Conservation (phyloP, 2,329 filamentous ascomycete species). For the Chaetomium olivaceum region DNA sequence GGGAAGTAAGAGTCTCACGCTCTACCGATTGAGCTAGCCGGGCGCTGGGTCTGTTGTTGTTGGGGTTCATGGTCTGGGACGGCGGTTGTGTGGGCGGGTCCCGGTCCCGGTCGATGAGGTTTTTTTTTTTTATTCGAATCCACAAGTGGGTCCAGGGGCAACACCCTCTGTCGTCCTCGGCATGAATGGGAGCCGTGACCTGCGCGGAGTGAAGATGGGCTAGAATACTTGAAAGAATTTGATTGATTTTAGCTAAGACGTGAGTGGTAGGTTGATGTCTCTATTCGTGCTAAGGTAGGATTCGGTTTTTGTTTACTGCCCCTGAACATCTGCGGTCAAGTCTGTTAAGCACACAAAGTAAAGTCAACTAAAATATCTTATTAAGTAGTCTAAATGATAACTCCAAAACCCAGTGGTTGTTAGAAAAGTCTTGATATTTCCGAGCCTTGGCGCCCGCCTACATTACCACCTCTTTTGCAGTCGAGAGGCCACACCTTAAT, state of each 20-base stretch:
- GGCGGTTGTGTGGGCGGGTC: not conserved
- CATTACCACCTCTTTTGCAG: too few relatives aligned
- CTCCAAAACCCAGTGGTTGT: too few relatives aligned
- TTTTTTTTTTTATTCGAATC: not conserved
- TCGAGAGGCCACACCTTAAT: too few relatives aligned
- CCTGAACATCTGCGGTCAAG: too few relatives aligned
- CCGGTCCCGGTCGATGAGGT: not conserved
- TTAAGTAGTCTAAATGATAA: too few relatives aligned
- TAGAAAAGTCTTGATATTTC: too few relatives aligned
- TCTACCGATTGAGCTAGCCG: slow-evolving; percentile 71
- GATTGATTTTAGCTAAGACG: too few relatives aligned
- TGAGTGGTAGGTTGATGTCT: not conserved
- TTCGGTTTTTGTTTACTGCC: not conserved
- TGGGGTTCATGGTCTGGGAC: not conserved
- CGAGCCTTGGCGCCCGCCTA: too few relatives aligned
- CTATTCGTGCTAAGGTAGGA: not conserved
- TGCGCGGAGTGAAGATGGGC: not conserved
- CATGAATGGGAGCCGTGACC: not conserved
- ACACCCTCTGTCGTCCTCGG: not conserved
- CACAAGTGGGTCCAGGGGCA: slow-evolving; percentile 2
- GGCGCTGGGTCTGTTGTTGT: slow-evolving; percentile 37
- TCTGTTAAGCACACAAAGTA: too few relatives aligned
- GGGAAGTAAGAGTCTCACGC: slow-evolving; percentile 65
- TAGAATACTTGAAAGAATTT: not conserved
- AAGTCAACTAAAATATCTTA: too few relatives aligned